Conservation (phyloP, 192 early-diverging fungal species). For the Podila clonocystis region DNA sequence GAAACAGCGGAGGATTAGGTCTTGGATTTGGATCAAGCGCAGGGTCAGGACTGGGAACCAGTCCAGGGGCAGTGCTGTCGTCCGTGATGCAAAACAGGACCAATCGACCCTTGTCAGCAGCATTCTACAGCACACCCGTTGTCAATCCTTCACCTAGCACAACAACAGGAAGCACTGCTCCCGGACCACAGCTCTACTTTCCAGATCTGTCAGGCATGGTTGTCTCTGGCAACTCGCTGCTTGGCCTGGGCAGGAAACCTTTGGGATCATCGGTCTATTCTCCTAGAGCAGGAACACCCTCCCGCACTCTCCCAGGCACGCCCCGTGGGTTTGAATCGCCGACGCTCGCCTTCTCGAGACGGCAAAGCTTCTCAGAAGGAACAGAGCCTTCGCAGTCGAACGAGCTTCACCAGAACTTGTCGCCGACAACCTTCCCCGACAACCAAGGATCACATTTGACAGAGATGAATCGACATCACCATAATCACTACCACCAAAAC, state of each 20-base stretch:
- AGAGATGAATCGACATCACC: not conserved
- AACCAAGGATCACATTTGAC: not conserved
- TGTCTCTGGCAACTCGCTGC: conserved; percentile 27
- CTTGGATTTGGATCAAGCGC: conserved; percentile 29
- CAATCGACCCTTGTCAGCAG: conserved; percentile 25
- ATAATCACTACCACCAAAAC: conserved; percentile 6
- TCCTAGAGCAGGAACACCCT: conserved; percentile 25
- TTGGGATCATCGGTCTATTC: conserved; percentile 4
- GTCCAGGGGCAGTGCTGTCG: conserved; percentile 33
- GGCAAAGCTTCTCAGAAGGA: conserved; percentile 40
- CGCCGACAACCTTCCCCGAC: not conserved
- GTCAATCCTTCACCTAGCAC: not conserved
- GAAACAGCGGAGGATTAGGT: conserved; percentile 10
- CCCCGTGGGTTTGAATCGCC: conserved; percentile 46
- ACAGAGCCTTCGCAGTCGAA: not conserved
- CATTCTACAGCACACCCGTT: conserved; percentile 37
- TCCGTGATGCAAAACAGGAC: conserved; percentile 37
- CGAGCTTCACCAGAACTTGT: not conserved
- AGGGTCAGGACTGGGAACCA: conserved; percentile 5
- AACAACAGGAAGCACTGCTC: not conserved
- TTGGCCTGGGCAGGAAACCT: conserved; percentile 15
- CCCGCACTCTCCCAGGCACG: conserved; percentile 36
- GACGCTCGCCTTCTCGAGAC: conserved; percentile 26
- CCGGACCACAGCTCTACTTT: conserved; percentile 28
- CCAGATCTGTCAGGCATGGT: conserved; percentile 37